A percentile compares a stretch with the other conserved stretches of the same genome.
phyloP scores from a whole-genome alignment of 208 protist species.

The Leishmania turanica region DNA sequence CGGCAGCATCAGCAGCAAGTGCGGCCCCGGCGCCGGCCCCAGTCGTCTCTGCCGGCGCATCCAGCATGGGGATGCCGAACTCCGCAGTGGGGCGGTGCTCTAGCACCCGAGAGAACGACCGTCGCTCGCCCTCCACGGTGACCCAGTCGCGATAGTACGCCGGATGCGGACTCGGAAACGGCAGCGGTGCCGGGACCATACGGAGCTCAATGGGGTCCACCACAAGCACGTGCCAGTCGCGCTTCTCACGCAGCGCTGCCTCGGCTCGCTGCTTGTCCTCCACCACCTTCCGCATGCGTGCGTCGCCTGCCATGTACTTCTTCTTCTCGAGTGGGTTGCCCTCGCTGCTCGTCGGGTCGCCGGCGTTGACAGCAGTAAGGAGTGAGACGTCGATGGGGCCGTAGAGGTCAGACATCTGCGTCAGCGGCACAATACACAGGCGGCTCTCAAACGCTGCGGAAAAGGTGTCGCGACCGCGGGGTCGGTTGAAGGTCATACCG shows the following conservation, averaged over 20 bases:
- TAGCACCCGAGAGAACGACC: constrained; percentile 6
- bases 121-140: background rate
- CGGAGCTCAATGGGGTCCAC: constrained; percentile 57
- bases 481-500: constrained; percentile 76
- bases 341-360: constrained; percentile 39
- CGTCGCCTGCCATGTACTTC: constrained; percentile 39
- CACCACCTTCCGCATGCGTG: constrained; percentile 26
- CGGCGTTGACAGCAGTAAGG: constrained; percentile 20
- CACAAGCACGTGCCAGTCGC: constrained; percentile 59
- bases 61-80: constrained; percentile 4
- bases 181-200: constrained; percentile 35
- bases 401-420: constrained; percentile 33
- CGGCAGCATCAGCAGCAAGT: background rate
- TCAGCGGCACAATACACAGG: constrained; percentile 35
- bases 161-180: constrained; percentile 62
- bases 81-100: constrained; percentile 6
- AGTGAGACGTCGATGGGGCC: constrained; percentile 28
- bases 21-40: background rate
- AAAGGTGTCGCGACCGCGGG: constrained; percentile 75
- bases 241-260: constrained; percentile 26
- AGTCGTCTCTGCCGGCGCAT: background rate
- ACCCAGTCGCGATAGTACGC: constrained; percentile 57
- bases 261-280: constrained; percentile 30
- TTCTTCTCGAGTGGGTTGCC: constrained; percentile 44
- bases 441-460: constrained; percentile 82